Evolutionary conservation across 306 rosid genomes (phyloP).

Genomic region (Senna siamea): DNA sequence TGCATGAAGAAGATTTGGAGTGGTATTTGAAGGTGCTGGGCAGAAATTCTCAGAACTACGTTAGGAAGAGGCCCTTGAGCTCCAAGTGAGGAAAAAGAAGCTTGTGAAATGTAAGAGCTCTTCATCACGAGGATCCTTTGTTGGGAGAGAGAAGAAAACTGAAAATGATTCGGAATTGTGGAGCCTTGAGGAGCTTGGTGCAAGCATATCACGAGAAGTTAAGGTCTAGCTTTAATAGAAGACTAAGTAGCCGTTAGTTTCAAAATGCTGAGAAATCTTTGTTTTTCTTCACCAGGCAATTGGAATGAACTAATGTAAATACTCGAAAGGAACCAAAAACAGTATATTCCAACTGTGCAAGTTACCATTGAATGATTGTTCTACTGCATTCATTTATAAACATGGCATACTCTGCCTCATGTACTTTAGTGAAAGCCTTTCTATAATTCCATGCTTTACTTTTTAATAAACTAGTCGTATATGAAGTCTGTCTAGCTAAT

Average conservation of each 20-base stretch:
- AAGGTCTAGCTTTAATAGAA: conserved; percentile 54
- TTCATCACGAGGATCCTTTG: conserved; percentile 91
- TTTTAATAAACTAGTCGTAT: too few species aligned
- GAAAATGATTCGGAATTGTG: too few species aligned
- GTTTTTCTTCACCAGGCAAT: conserved; percentile 13
- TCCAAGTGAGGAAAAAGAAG: conserved; percentile 57
- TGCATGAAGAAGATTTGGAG: conserved; percentile 52
- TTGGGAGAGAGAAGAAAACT: conserved; percentile 5
- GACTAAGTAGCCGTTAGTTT: conserved; percentile 44
- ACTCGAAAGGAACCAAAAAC: not conserved
- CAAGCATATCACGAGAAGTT: conserved; percentile 78
- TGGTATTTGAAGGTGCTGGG: conserved; percentile 81
- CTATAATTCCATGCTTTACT: too few species aligned
- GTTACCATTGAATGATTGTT: not conserved
- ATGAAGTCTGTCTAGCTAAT: too few species aligned
- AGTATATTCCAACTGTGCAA: too few species aligned
- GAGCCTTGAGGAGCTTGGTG: conserved; percentile 36
- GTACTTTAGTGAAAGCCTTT: conserved; percentile 5
- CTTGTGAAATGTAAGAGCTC: conserved; percentile 96
- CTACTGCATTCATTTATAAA: conserved; percentile 28
- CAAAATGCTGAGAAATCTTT: conserved; percentile 43
- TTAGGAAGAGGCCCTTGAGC: conserved; percentile 34
- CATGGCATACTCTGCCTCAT: too few species aligned
- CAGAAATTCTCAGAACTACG: conserved; percentile 45
- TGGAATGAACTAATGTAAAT: too few species aligned